Conservation (phyloP, 2,329 filamentous ascomycete species). For the Pyricularia grisea region DNA sequence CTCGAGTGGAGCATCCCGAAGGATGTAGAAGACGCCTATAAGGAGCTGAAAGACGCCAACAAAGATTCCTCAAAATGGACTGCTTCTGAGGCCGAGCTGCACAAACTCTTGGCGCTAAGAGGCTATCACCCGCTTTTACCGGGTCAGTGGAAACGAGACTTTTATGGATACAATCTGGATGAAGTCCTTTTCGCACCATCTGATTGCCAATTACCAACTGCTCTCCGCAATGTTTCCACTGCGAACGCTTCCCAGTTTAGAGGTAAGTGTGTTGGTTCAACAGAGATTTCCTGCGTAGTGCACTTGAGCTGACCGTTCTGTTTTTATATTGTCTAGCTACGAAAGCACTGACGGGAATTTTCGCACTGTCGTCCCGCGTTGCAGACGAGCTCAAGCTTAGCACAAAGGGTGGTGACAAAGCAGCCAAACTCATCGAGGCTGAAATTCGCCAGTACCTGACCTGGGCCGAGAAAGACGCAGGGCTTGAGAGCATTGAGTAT, state of each 20-base stretch:
- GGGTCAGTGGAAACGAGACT: slow-evolving; percentile 20
- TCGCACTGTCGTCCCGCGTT: slow-evolving; percentile 22
- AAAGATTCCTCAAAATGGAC: slow-evolving; percentile 18
- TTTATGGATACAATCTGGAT: slow-evolving; percentile 22
- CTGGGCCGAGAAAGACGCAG: slow-evolving; percentile 21
- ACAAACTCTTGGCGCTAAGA: slow-evolving; percentile 23
- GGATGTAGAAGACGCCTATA: not conserved
- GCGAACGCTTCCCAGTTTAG: slow-evolving; percentile 15
- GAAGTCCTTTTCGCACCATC: slow-evolving; percentile 20
- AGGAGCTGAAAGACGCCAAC: not conserved
- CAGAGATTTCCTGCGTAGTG: not conserved
- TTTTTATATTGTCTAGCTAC: slow-evolving; percentile 13
- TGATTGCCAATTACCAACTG: slow-evolving; percentile 12
- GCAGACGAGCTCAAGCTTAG: slow-evolving; percentile 20
- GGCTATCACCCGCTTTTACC: slow-evolving; percentile 24
- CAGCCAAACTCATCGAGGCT: slow-evolving; percentile 17
- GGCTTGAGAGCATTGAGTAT: slow-evolving; percentile 13
- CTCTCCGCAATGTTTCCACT: slow-evolving; percentile 14
- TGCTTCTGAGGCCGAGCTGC: slow-evolving; percentile 19
- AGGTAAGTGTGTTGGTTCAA: slow-evolving; percentile 11
- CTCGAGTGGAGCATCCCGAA: not conserved
- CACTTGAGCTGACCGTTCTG: not conserved
- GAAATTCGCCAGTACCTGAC: slow-evolving; percentile 20
- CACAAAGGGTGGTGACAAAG: slow-evolving; percentile 13
- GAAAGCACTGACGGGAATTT: slow-evolving; percentile 22